A percentile compares a stretch with the other conserved stretches of the same genome.
Conservation (phyloP, 495 filamentous ascomycete genomes). For the Xylaria castorea region DNA sequence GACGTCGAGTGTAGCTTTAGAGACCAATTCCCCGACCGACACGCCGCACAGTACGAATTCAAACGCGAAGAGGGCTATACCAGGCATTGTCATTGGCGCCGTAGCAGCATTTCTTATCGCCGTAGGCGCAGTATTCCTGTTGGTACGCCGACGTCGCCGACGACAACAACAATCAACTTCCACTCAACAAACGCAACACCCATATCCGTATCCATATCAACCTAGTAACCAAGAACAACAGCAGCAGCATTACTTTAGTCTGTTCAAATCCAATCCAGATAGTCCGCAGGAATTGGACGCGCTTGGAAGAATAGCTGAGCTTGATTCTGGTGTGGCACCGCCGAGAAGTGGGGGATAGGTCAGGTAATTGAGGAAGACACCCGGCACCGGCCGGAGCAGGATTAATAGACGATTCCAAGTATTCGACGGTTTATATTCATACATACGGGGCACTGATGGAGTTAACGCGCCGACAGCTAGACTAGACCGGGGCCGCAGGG, state of each 20-base stretch:
- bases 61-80: background rate
- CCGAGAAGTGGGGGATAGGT: background rate
- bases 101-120: background rate
- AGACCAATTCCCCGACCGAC: background rate
- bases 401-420: background rate
- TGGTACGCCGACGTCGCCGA: background rate
- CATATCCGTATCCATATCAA: background rate
- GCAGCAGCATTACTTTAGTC: background rate
- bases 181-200: background rate
- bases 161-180: background rate
- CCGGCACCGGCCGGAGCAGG: background rate
- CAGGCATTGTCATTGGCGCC: background rate
- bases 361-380: background rate
- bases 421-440: background rate
- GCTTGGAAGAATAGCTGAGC: background rate
- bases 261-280: background rate
- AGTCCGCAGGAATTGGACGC: background rate
- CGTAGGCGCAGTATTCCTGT: background rate
- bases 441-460: background rate
- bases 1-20: background rate
- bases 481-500: background rate
- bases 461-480: background rate
- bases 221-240: background rate
- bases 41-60: background rate
- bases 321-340: background rate